Conservation (phyloP, 2,329 filamentous ascomycete genomes). For the Biscogniauxia marginata region DNA sequence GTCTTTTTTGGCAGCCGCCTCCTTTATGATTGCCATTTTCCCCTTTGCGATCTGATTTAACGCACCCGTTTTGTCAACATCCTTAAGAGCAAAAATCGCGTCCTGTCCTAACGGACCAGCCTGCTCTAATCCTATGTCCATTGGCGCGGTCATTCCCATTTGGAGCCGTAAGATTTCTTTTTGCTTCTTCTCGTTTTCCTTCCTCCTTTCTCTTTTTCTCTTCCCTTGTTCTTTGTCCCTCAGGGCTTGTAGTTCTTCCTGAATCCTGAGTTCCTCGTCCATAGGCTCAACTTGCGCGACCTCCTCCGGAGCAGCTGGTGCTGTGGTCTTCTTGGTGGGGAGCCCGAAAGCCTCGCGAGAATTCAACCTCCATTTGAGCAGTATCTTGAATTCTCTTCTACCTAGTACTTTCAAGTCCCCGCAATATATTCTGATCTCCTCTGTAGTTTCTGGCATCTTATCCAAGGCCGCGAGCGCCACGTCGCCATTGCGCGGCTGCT, state of each 20-base stretch:
- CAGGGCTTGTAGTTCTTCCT: slow-evolving; percentile 80
- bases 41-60: slow-evolving; percentile 70
- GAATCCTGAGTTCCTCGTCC: slow-evolving; percentile 91
- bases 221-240: slow-evolving; percentile 74
- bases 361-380: slow-evolving; percentile 86
- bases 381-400: slow-evolving; percentile 87
- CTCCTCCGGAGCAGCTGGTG: slow-evolving; percentile 55
- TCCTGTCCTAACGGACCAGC: slow-evolving; percentile 74
- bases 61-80: slow-evolving; percentile 73
- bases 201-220: slow-evolving; percentile 80
- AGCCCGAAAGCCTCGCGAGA: slow-evolving; percentile 91
- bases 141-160: slow-evolving; percentile 92
- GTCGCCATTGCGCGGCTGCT: slow-evolving; percentile 76
- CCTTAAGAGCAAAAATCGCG: slow-evolving; percentile 82
- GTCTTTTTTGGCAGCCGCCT: slow-evolving; percentile 56
- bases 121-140: slow-evolving; percentile 93
- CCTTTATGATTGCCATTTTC: slow-evolving; percentile 69
- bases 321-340: slow-evolving; percentile 65
- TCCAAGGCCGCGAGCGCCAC: slow-evolving; percentile 83
- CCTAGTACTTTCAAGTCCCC: slow-evolving; percentile 85
- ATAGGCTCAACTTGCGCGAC: slow-evolving; percentile 82
- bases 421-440: slow-evolving; percentile 77
- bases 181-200: slow-evolving; percentile 90
- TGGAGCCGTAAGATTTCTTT: slow-evolving; percentile 96
- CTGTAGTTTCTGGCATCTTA: slow-evolving; percentile 81